Conservation (phyloP, 306 rosid genomes). For the Pueraria montana region DNA sequence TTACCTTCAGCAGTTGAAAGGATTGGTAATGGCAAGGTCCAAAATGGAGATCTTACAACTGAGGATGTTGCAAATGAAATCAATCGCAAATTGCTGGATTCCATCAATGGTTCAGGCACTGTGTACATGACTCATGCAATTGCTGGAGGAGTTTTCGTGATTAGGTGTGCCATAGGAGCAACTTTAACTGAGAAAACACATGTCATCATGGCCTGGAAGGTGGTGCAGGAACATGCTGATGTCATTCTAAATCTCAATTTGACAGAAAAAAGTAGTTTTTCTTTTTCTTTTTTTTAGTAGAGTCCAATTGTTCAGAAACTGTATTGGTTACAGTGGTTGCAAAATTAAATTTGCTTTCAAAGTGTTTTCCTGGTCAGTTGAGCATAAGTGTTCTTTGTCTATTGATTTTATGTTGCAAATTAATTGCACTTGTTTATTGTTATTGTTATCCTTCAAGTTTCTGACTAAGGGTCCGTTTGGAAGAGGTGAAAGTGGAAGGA, state of each 20-base stretch:
- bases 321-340: not conserved
- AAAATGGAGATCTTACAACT: not conserved
- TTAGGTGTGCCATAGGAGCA: conserved; percentile 65
- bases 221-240: conserved; percentile 58
- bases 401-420: not conserved
- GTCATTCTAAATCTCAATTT: conserved; percentile 1
- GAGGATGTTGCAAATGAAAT: conserved; percentile 44
- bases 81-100: conserved; percentile 54
- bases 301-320: not conserved
- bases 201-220: conserved; percentile 55
- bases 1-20: conserved; percentile 37
- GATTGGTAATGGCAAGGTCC: conserved; percentile 13
- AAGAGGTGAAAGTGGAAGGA: no score
- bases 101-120: conserved; percentile 55
- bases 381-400: not conserved
- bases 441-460: not conserved
- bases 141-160: conserved; percentile 50
- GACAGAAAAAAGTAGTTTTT: not conserved
- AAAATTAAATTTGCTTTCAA: not conserved
- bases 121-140: conserved; percentile 63
- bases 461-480: no score
- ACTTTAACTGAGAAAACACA: conserved; percentile 55
- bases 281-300: no score
- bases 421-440: not conserved
- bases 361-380: not conserved